phyloP scores from a whole-genome alignment of 768 basidiomycete species.

The Panaeolus cyanescens region DNA sequence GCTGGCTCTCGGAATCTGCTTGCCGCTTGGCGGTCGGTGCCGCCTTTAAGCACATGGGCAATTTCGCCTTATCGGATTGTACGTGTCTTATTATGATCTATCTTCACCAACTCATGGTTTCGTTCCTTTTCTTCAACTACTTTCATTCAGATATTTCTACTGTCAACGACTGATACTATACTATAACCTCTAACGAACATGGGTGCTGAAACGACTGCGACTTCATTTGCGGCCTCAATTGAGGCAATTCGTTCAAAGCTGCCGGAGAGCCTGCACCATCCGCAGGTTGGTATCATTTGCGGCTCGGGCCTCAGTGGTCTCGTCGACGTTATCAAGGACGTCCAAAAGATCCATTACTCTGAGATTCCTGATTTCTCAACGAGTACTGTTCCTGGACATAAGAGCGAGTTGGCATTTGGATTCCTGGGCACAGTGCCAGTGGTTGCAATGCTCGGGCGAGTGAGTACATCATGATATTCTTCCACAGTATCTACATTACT shows the following conservation, averaged over 20 bases:
- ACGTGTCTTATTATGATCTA: background rate
- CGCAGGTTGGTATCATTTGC: conserved; percentile 82
- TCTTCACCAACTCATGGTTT: background rate
- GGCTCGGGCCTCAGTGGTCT: conserved; percentile 85
- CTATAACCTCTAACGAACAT: background rate
- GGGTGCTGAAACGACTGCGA: conserved; percentile 3
- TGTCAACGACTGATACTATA: background rate
- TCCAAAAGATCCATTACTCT: conserved; percentile 63
- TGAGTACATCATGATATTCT: conserved; percentile 30
- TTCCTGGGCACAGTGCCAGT: conserved; percentile 73
- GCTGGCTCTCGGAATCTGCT: background rate
- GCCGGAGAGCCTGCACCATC: conserved; percentile 40
- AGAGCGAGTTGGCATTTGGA: conserved; percentile 81
- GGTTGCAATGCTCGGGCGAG: conserved; percentile 88
- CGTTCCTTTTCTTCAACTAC: background rate
- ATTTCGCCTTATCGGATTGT: background rate
- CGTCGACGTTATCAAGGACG: conserved; percentile 57
- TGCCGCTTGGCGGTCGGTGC: background rate
- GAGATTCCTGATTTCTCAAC: conserved; percentile 71
- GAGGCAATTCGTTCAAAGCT: conserved; percentile 32
- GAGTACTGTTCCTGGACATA: conserved; percentile 84
- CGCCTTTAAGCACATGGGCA: background rate
- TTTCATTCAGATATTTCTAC: background rate
- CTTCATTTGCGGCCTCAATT: conserved; percentile 28
- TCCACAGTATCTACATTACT: background rate